Percentiles rank a stretch among this genome's conserved stretches.
These are phyloP conservation scores for Orbilia ellipsospora DNA, from an alignment of 2,329 filamentous ascomycete species.

Conservation along the genomic window DNA sequence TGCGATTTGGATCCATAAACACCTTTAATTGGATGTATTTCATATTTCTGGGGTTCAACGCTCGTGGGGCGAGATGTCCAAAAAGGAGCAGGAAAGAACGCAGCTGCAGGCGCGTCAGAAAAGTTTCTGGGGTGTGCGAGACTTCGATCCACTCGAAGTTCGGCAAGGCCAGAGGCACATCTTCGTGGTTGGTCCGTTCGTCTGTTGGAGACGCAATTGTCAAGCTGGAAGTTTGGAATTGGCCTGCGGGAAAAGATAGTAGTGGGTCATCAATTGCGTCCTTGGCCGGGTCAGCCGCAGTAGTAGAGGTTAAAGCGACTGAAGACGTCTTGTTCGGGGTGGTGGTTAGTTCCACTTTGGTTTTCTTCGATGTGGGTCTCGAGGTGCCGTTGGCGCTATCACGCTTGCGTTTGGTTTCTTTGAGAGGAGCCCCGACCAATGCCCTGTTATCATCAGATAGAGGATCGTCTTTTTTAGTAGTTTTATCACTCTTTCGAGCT, in stretches of 20 bases:
- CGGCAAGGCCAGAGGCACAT: conserved; percentile 6
- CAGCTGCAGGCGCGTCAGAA: conserved; percentile 38
- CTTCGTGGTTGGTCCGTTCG: conserved; percentile 4
- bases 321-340: conserved; percentile 6
- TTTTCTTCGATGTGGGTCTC: conserved; percentile 19
- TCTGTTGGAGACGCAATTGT: background rate
- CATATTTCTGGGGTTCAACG: conserved; percentile 12
- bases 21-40: conserved; percentile 38
- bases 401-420: conserved; percentile 28
- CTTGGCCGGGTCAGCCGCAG: conserved; percentile 47
- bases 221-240: conserved; percentile 25
- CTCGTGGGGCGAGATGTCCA: conserved; percentile 24
- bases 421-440: background rate
- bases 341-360: conserved; percentile 31
- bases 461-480: no score
- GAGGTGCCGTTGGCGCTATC: conserved; percentile 14
- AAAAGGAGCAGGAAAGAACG: conserved; percentile 35
- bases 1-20: conserved; percentile 36
- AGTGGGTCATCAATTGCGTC: conserved; percentile 26
- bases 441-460: no score
- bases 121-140: conserved; percentile 20
- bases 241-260: conserved; percentile 23
- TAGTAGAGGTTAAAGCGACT: background rate
- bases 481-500: no score
- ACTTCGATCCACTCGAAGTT: conserved; percentile 47